Base-by-base conservation (phyloP, 495 filamentous ascomycete species). In the Amorphotheca resinae region DNA sequence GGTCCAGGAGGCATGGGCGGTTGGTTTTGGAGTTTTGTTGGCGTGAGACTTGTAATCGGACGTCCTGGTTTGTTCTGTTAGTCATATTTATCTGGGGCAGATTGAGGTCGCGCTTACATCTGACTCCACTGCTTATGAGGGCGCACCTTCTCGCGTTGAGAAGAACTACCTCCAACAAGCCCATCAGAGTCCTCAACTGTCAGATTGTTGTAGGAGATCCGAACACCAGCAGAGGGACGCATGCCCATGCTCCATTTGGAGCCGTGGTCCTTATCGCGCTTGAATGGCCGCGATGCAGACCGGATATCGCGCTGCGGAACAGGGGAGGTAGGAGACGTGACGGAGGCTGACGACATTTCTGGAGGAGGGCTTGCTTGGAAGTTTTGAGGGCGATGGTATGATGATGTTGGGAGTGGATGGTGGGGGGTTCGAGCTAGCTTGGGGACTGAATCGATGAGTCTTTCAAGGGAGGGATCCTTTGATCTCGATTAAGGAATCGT, bases 201-300 rank as follows among this genome's bases (percentile, higher is more conserved):
- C 8, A 23, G 14, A 16, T 18, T 9, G 14, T n/a, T 12, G 37
- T 20, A 42, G 4, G 22, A 17, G n/a, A 42, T 5, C 8, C 33
- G 43, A 9, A 30, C 23, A 7, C 47, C 48, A 18, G 35, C 33
- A 11, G 22, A 15, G 6, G 49, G 42, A 8, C 49, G 49, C 1
- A n/a, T n/a, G 4, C 54, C 54, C 22, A 33, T 9, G 14, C 15
- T 18, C 54, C 54, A 57, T 33, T 57, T 57, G 38, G 32, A 22
- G 26, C 37, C 15, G 39, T 51, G 45, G 23, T 57, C 48, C 22
- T 54, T 54, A 26, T 52, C 45, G n/a, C 54, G 51, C 31, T 54
- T 53, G 44, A 18, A 52, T 5, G 34, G 22, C 9, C 38, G 38
- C 17, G 39, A 37, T 7, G 37, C 41, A 22, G 48, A 51, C 14